Base-by-base conservation (phyloP, 805 yeast species). In the Cyberlindnera xishuangbannaensis region DNA sequence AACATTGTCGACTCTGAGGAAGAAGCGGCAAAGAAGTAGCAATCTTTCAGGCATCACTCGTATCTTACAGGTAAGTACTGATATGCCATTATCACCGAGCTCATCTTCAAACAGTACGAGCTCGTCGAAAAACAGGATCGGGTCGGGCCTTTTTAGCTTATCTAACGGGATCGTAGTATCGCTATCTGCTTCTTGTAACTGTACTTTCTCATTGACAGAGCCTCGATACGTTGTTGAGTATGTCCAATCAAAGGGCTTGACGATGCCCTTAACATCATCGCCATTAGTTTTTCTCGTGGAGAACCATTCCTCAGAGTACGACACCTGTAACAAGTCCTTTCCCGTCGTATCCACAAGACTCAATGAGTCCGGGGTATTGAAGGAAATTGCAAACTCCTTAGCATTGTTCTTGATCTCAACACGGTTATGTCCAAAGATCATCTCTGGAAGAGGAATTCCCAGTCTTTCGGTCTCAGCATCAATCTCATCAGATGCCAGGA, bases 231-330 rank as follows among this genome's bases (percentile, higher is more conserved):
- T 58, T 1, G 95, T 77, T 0, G 95, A 73, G 55, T 92, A 92
- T 0, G 98, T 90, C 99, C 99, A 92, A 62, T 92, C 98, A 54
- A 76, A 92, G 2, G 95, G 92, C 47, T 82, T 81, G 31, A 80
- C 74, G 22, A 81, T 73, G 28, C 81, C 73, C 51, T 67, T 56
- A 35, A 78, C 68, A 51, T 69, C 56, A 52, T 68, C 65, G 17
- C 48, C 52, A 20, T 50, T 48, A 40, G 43, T 59, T 39, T 43
- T 55, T 42, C 55, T 58, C 37, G 50, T 50, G 36, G 45, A 45
- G 37, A 71, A 64, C 97, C 97, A 92, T 43, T 82, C 84, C 36
- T 83, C 68, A 5, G 96, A 85, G 59, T 90, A 86, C 7, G 95
- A 78, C 8, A 90, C 97, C 42, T 81, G 69, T 6, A 80, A 56